Evolutionary conservation across 2,329 filamentous ascomycete genomes (phyloP), one percentile per base, ranked within the genome.

Genomic region (Epichloe sylvatica): DNA sequence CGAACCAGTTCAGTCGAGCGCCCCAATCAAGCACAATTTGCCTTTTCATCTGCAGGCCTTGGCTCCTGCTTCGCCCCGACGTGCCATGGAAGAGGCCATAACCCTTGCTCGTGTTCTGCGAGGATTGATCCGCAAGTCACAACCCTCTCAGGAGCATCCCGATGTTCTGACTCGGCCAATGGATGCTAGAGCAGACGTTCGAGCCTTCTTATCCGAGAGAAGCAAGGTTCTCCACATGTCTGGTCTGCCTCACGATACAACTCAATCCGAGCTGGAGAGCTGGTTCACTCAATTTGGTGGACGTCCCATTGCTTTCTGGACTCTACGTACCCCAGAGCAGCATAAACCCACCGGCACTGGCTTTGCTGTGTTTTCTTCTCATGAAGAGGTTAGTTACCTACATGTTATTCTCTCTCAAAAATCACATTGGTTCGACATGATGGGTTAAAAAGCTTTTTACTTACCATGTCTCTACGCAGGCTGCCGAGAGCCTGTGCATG

Each of bases 221-320:
- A 96, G 90, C 75, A 98, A 98, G 71, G 91, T 98, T 38, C 79
- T 98, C 50, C 92, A 98, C 69, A 91, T 98, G 83, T 95, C 90
- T 61, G 92, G 92, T 45, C 77, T 98, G 47, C 92, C 92, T 42
- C 92, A 98, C 65, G 92, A 98, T 61, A 98, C 92, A 36, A 98
- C 92, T 2, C 92, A 98, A 70, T 97, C 91, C 3, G 92, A 98
- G 71, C 78, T 98, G 23, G 92, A 98, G 72, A 96, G 90, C 70
- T 98, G 92, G 92, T 98, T 97, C 65, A 98, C 92, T 33, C 92
- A 98, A 68, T 98, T 95, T 64, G 92, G 92, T 55, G 92, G 92
- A 46, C 86, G 92, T 41, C 92, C 92, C 33, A 98, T 98, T 70
- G 92, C 92, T 19, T 98, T 98, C 71, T 98, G 92, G 92, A 98